Evolutionary conservation across 441 rosid species (phyloP), one percentile per base, ranked within the genome.

Genomic region (Daphne laureola): DNA sequence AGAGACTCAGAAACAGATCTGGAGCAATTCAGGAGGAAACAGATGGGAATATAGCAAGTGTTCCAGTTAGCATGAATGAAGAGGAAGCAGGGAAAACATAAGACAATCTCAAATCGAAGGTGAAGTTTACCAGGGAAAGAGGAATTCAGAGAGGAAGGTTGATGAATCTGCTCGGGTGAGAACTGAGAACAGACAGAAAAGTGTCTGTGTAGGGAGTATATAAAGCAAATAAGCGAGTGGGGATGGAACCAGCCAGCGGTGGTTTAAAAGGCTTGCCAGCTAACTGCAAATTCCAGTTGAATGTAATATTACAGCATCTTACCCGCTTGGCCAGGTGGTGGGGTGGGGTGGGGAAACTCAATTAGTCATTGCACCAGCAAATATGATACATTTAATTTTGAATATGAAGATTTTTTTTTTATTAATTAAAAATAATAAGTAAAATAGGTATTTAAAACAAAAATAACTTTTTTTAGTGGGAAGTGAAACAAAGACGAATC

Each of bases 111-210:
- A 11, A 65, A 17, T 35, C 57, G 67, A 53, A 66, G 62, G 31
- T 18, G 40, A 14, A 18, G 63, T 78, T 73, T 70, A 85, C 85
- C 96, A 78, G 70, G 65, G 47, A 51, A 43, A 54, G 71, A 66
- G 73, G 71, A 77, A 71, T 62, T 67, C 62, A 67, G 79, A 73
- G 65, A 72, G 66, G 55, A 67, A 67, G 26, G 14, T 17, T 57
- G 14, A 58, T 61, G 66, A 50, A 17, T 76, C 65, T 69, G 72
- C 70, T 74, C 67, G 63, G 75, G 51, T 52, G 57, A 46, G 54
- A 31, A 17, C 51, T 26, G 35, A n/a, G n/a, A n/a, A n/a, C n/a
- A n/a, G n/a, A n/a, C n/a, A n/a, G n/a, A n/a, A n/a, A n/a, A n/a
- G n/a, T n/a, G 35, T 45, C 23, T 42, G 14, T 27, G 15, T n/a